Evolutionary conservation across 495 filamentous ascomycete genomes (phyloP).

Genomic region (Monascus purpureus): DNA sequence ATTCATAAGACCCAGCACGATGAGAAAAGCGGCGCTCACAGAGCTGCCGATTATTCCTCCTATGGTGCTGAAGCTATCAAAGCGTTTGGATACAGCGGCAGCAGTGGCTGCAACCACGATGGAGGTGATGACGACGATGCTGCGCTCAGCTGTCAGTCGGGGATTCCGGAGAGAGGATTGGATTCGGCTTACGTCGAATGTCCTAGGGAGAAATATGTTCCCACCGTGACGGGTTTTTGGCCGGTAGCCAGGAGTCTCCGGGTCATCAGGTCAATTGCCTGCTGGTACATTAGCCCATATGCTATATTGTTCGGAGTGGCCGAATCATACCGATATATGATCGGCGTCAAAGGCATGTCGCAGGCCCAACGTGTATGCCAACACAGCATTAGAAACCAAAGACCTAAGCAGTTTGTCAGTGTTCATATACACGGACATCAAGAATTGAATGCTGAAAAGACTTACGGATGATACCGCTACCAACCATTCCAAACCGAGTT

Average conservation of each 20-base stretch:
- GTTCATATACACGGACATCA: conserved; percentile 35
- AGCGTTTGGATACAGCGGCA: conserved; percentile 62
- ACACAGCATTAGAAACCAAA: conserved; percentile 63
- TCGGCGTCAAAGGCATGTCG: conserved; percentile 94
- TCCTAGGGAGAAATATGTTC: conserved; percentile 88
- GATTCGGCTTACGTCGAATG: conserved; percentile 57
- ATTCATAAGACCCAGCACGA: conserved; percentile 74
- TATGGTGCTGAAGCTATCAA: conserved; percentile 66
- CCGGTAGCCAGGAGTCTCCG: conserved; percentile 77
- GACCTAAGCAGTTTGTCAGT: conserved; percentile 18
- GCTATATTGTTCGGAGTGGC: neutral
- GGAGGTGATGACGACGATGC: conserved; percentile 80
- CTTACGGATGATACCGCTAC: conserved; percentile 26
- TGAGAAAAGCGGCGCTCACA: conserved; percentile 68
- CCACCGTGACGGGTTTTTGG: conserved; percentile 79
- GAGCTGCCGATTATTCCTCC: conserved; percentile 73
- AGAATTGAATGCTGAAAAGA: conserved; percentile 46
- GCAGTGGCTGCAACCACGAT: conserved; percentile 83
- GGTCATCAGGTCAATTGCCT: conserved; percentile 94
- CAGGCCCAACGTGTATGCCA: conserved; percentile 80
- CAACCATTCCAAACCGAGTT: neutral
- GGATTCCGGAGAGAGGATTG: neutral
- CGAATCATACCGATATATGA: conserved; percentile 57
- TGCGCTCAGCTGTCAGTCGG: conserved; percentile 7
- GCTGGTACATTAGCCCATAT: neutral